A percentile compares a stretch with the other conserved stretches of the same genome.
These are phyloP conservation scores for Curvularia verruculosa DNA, from an alignment of 2,329 filamentous ascomycete genomes.

Conservation along the genomic window DNA sequence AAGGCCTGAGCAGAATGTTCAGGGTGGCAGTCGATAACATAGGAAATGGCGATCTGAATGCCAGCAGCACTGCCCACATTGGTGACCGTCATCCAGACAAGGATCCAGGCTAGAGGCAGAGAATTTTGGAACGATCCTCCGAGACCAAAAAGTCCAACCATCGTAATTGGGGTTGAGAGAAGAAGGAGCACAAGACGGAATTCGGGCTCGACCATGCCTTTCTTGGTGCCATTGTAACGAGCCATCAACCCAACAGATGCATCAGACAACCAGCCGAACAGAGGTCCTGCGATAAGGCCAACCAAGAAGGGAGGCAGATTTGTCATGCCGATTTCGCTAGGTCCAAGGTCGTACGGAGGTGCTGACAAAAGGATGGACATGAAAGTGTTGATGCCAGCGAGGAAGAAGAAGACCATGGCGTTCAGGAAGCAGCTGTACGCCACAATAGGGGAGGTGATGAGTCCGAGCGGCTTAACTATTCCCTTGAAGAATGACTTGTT, in stretches of 20 bases:
- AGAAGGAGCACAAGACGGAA: conserved; percentile 21
- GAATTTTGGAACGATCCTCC: conserved; percentile 13
- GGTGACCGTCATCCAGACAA: conserved; percentile 17
- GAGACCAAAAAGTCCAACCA: conserved; percentile 16
- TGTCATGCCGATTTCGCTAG: conserved; percentile 20
- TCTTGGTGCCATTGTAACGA: conserved; percentile 17
- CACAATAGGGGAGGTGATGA: conserved; percentile 18
- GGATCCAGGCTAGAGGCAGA: conserved; percentile 13
- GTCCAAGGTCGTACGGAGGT: conserved; percentile 18
- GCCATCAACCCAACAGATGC: conserved; percentile 15
- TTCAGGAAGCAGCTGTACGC: conserved; percentile 23
- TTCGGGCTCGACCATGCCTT: conserved; percentile 19
- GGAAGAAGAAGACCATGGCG: conserved; percentile 14
- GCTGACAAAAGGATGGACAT: conserved; percentile 20
- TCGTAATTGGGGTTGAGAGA: conserved; percentile 14
- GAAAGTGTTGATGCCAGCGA: conserved; percentile 17
- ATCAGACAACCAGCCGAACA: conserved; percentile 23
- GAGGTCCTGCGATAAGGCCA: conserved; percentile 13
- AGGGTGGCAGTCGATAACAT: conserved; percentile 23
- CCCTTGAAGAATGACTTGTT: conserved; percentile 21
- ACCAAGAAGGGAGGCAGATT: conserved; percentile 19
- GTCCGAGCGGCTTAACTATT: conserved; percentile 17
- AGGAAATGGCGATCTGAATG: conserved; percentile 14
- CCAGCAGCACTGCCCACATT: conserved; percentile 14
- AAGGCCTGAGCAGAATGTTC: conserved; percentile 22